Percentiles rank a stretch among this genome's conserved stretches.
These are phyloP conservation scores for Starmera pachycereana DNA, from an alignment of 805 yeast genomes.

Conservation along the genomic window DNA sequence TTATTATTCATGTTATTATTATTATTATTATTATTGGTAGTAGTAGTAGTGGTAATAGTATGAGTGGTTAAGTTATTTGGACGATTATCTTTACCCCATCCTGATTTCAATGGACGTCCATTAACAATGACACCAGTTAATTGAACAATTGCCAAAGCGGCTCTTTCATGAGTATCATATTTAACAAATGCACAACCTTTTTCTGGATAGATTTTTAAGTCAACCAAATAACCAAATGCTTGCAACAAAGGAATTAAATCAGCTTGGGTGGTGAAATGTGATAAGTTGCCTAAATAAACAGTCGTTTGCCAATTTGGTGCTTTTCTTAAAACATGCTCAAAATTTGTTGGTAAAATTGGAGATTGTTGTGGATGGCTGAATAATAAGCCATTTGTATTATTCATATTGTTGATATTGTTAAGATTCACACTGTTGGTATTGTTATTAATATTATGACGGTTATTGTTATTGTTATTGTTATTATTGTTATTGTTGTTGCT, in stretches of 20 bases:
- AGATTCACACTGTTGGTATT: conserved; percentile 2
- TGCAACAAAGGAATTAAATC: conserved; percentile 68
- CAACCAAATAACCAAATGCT: conserved; percentile 75
- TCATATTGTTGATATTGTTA: background rate
- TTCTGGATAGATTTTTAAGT: conserved; percentile 70
- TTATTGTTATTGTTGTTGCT: conserved; percentile 4
- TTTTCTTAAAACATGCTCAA: conserved; percentile 64
- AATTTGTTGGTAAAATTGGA: conserved; percentile 38
- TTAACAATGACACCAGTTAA: conserved; percentile 59
- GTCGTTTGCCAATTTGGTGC: conserved; percentile 80
- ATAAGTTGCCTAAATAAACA: conserved; percentile 78
- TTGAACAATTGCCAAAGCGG: conserved; percentile 80
- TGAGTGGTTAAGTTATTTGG: conserved; percentile 2
- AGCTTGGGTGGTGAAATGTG: conserved; percentile 63
- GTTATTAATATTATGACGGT: conserved; percentile 4
- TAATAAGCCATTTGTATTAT: background rate
- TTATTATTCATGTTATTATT: too few relatives aligned
- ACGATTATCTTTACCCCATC: conserved; percentile 70
- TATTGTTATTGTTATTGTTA: conserved; percentile 9
- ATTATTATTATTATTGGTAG: too few relatives aligned
- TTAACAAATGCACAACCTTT: conserved; percentile 84
- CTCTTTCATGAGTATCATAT: conserved; percentile 79
- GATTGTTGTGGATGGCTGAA: background rate
- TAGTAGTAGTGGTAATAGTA: too few relatives aligned
- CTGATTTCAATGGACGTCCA: conserved; percentile 72